These are phyloP conservation scores for Chlorella sp. DNA, from an alignment of 139 green algal genomes.

Conservation along the genomic window DNA sequence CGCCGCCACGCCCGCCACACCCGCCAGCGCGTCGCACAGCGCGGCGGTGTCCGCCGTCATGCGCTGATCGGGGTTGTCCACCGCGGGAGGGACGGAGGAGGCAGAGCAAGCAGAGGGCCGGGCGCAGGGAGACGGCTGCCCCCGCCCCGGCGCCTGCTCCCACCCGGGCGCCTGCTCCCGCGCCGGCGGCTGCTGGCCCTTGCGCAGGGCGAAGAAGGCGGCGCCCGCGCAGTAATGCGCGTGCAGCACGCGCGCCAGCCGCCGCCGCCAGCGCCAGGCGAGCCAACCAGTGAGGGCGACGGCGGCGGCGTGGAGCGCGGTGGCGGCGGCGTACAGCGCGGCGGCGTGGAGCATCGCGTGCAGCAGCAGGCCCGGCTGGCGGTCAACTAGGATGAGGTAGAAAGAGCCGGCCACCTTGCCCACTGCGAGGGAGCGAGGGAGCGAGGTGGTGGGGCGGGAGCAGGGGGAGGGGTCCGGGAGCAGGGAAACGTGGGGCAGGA, in stretches of 20 bases:
- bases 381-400: slow-evolving; percentile 42
- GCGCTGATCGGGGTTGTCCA: slow-evolving; percentile 88
- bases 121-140: no score
- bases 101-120: no score
- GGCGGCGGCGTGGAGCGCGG: background rate
- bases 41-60: slow-evolving; percentile 63
- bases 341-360: slow-evolving; percentile 22
- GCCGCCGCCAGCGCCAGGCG: slow-evolving; percentile 28
- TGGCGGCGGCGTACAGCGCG: slow-evolving; percentile 27
- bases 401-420: slow-evolving; percentile 53
- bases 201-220: slow-evolving; percentile 29
- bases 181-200: background rate
- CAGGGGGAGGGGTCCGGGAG: background rate
- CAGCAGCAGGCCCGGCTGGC: slow-evolving; percentile 10
- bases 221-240: slow-evolving; percentile 29
- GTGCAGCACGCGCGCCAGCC: slow-evolving; percentile 28
- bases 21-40: slow-evolving; percentile 37
- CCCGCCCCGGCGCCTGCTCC: background rate
- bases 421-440: slow-evolving; percentile 22
- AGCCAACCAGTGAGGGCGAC: slow-evolving; percentile 19
- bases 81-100: no score
- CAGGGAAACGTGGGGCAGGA: background rate
- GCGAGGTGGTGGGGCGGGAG: background rate
- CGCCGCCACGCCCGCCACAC: slow-evolving; percentile 8
- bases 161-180: background rate